Percentiles rank a stretch among this genome's conserved stretches.
Evolutionary conservation across 2,329 filamentous ascomycete species (phyloP).

Genomic region (Sarocladium strictum): DNA sequence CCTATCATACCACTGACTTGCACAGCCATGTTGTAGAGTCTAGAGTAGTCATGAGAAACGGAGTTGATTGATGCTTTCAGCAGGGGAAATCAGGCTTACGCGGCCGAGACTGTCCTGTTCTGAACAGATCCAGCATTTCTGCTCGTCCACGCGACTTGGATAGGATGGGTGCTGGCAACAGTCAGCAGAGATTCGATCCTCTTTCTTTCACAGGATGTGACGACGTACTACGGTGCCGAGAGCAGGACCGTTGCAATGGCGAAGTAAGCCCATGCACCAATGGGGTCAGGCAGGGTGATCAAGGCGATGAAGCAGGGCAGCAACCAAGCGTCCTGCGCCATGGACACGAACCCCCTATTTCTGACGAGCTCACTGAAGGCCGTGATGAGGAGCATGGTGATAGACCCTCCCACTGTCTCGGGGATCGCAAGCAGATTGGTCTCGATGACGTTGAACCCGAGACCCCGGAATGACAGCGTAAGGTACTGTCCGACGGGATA

Average conservation of each 20-base stretch:
- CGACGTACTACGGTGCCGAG: conserved; percentile 45
- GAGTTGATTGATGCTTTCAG: neutral
- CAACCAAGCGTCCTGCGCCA: conserved; percentile 46
- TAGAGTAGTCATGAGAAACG: conserved; percentile 24
- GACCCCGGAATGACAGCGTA: conserved; percentile 41
- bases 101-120: conserved; percentile 45
- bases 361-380: conserved; percentile 44
- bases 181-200: neutral
- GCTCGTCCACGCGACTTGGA: conserved; percentile 53
- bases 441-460: conserved; percentile 45
- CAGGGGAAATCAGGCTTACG: conserved; percentile 18
- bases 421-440: conserved; percentile 49
- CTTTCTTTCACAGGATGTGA: neutral
- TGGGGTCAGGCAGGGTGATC: conserved; percentile 29
- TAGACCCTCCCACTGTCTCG: conserved; percentile 39
- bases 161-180: conserved; percentile 37
- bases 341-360: conserved; percentile 40
- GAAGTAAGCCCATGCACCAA: conserved; percentile 40
- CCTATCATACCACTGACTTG: conserved; percentile 33
- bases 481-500: conserved; percentile 42
- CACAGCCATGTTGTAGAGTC: conserved; percentile 46
- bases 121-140: conserved; percentile 53
- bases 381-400: conserved; percentile 43
- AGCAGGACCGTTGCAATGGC: conserved; percentile 42
- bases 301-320: conserved; percentile 48